These are phyloP conservation scores for Microdochium paspali DNA, from an alignment of 2,329 filamentous ascomycete genomes.

Conservation along the genomic window DNA sequence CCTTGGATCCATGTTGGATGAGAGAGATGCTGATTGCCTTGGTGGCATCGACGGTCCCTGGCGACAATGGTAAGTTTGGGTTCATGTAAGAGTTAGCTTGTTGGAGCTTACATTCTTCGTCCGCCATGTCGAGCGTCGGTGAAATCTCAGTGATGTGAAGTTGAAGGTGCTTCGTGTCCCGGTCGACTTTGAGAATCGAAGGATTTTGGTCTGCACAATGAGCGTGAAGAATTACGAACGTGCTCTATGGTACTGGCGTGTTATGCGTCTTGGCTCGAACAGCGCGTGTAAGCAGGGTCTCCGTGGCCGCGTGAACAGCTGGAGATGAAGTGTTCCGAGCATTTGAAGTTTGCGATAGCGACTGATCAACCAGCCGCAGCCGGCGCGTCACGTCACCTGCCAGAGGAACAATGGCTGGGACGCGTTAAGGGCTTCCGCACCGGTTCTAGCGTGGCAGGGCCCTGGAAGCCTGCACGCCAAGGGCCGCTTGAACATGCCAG, in stretches of 20 bases:
- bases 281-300: too few relatives aligned
- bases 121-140: neutral
- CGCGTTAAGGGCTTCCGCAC: neutral
- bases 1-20: constrained; percentile 35
- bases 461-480: neutral
- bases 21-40: constrained; percentile 55
- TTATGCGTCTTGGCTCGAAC: too few relatives aligned
- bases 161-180: too few relatives aligned
- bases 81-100: neutral
- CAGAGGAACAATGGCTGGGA: neutral
- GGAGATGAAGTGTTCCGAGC: neutral
- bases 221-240: too few relatives aligned
- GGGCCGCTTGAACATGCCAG: neutral
- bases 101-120: neutral
- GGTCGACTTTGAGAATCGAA: too few relatives aligned
- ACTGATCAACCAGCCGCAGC: neutral
- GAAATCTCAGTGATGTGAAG: neutral
- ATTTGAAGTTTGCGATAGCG: neutral
- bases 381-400: neutral
- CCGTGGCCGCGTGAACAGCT: too few relatives aligned
- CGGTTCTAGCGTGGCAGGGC: neutral
- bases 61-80: neutral
- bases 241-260: too few relatives aligned
- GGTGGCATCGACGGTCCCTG: constrained; percentile 52
- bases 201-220: too few relatives aligned